Evolutionary conservation across 208 protist genomes (phyloP), one percentile per base, ranked within the genome.

Genomic region (Lotmaria passim): DNA sequence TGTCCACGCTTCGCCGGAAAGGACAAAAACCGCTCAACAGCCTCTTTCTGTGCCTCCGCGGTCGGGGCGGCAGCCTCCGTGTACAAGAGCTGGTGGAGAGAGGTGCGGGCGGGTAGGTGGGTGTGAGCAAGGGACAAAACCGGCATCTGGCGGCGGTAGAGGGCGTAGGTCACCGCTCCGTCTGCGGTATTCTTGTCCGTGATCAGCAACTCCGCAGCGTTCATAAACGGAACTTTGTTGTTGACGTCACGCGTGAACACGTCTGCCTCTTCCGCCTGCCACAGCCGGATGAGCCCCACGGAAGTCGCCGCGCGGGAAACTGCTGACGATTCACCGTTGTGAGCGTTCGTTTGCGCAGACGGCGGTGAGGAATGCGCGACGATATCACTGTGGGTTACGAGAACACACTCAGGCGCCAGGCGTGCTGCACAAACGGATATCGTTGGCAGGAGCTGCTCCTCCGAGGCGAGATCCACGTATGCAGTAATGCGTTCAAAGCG

Each of bases 131-230:
- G 81, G 7, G 80, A 79, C 17, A 91, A 50, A 17, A 93, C 85
- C 3, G 88, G 88, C 75, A 93, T 91, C 62, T 86, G 69, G 21
- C 81, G 73, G 17, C 66, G 73, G 62, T 91, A 81, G 50, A 93
- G 55, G 1, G 88, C 88, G 62, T 93, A 93, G 30, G 81, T 64
- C 15, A 91, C 83, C 11, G 63, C 78, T 12, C 82, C 88, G 33
- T 75, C 61, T 7, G 34, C 24, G 14, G 61, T 46, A 31, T 80
- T 63, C 33, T 63, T 76, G 57, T 66, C 70, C 6, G 83, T 92
- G 11, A 92, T 56, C 34, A 92, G 80, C 47, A 79, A 79, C 71
- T 86, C 83, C 47, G 79, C 57, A 7, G 73, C 71, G 24, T 69
- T 46, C 73, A 92, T 78, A 28, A 82, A 79, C 17, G 60, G 53